These are phyloP conservation scores for Sideroxylon spinosum DNA, from an alignment of 179 eudicot genomes.

Conservation along the genomic window DNA sequence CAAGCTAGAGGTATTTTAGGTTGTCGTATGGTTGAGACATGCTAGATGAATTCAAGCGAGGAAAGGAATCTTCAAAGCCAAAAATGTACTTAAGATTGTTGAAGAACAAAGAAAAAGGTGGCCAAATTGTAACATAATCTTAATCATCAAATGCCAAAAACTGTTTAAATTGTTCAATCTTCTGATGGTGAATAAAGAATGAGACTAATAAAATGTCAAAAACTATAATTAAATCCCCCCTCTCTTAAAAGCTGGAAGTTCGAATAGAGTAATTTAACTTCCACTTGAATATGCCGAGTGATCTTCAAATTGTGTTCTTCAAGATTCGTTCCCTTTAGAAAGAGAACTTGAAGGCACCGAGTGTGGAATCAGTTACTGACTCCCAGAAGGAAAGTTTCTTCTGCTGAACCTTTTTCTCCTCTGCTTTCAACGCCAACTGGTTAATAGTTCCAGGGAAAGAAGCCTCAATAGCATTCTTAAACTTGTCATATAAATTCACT, in stretches of 20 bases:
- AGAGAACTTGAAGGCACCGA: conserved; percentile 82
- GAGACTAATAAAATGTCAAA: no score
- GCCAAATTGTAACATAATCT: no score
- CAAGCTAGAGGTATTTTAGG: no score
- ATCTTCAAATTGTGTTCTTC: not conserved
- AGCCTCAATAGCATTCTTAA: conserved; percentile 62
- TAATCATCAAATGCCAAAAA: not conserved
- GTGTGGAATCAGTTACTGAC: conserved; percentile 61
- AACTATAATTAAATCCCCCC: not conserved
- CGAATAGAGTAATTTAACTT: not conserved
- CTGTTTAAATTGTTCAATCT: no score
- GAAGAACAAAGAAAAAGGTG: no score
- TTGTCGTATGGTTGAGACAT: no score
- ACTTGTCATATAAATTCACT: conserved; percentile 72
- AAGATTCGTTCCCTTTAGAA: conserved; percentile 31
- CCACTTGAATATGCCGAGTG: no score
- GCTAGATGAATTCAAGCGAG: no score
- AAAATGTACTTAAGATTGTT: no score
- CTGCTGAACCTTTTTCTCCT: conserved; percentile 41
- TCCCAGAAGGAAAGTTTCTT: conserved; percentile 82
- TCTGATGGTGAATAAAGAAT: no score
- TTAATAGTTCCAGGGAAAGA: conserved; percentile 71
- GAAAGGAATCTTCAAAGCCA: no score
- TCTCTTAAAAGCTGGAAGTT: not conserved
- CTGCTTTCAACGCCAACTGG: conserved; percentile 44